phyloP scores from a whole-genome alignment of 2,329 filamentous ascomycete genomes.

The Claviceps cyperi region DNA sequence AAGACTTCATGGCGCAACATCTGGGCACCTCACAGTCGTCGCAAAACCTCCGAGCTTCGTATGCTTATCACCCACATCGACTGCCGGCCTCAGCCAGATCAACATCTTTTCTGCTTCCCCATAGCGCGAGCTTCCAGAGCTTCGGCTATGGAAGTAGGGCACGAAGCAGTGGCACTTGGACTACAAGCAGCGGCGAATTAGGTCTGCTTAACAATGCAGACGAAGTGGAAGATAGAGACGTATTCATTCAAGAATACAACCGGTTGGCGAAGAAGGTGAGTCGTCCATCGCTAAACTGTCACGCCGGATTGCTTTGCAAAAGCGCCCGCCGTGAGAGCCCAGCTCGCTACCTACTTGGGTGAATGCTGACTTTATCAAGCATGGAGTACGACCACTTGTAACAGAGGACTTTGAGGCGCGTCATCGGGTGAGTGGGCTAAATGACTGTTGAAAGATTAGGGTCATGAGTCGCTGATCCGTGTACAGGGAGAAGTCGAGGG shows the following conservation, averaged over 20 bases:
- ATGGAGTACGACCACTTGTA: conserved; percentile 33
- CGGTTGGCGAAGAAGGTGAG: conserved; percentile 41
- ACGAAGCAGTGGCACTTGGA: conserved; percentile 41
- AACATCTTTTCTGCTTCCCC: conserved; percentile 13
- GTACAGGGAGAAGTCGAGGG: conserved; percentile 9
- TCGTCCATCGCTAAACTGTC: background rate
- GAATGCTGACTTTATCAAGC: conserved; percentile 20
- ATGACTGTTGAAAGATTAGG: background rate
- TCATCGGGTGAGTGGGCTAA: conserved; percentile 17
- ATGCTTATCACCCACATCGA: conserved; percentile 6
- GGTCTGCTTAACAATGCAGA: conserved; percentile 33
- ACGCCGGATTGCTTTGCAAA: background rate
- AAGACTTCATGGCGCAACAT: conserved; percentile 13
- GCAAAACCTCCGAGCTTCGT: conserved; percentile 9
- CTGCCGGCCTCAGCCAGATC: conserved; percentile 14
- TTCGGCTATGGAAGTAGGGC: conserved; percentile 11
- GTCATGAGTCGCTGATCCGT: background rate
- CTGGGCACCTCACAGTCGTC: conserved; percentile 7
- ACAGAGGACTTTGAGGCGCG: conserved; percentile 21
- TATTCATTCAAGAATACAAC: conserved; percentile 45
- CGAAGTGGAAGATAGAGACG: conserved; percentile 30
- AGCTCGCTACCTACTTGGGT: background rate
- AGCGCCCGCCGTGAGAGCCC: background rate
- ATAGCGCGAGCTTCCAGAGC: conserved; percentile 13
- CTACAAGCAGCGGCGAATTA: conserved; percentile 37